These are phyloP conservation scores for Ambrosia hybrid DNA, from an alignment of 140 eudicot genomes.

Conservation along the genomic window DNA sequence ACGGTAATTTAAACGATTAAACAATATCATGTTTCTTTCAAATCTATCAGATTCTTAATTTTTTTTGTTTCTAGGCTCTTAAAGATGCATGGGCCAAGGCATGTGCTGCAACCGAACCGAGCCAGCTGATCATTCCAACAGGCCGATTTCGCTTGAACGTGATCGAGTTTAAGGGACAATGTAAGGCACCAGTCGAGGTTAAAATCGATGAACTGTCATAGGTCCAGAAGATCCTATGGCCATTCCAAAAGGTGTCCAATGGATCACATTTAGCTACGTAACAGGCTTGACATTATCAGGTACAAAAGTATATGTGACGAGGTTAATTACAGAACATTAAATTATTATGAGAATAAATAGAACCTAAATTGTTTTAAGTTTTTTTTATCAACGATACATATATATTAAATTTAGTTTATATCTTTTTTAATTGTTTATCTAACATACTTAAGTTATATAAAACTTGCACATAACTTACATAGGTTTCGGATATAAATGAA, in stretches of 20 bases:
- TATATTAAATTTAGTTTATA: too few relatives aligned
- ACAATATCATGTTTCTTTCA: background rate
- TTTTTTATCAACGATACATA: too few relatives aligned
- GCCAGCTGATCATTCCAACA: slow-evolving; percentile 41
- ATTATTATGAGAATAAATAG: too few relatives aligned
- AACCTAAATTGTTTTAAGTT: too few relatives aligned
- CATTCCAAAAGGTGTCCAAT: slow-evolving; percentile 31
- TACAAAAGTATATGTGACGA: background rate
- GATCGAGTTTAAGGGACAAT: slow-evolving; percentile 45
- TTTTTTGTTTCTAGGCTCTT: slow-evolving; percentile 35
- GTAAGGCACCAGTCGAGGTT: slow-evolving; percentile 51
- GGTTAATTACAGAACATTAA: too few relatives aligned
- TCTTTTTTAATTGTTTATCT: too few relatives aligned
- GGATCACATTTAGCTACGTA: slow-evolving; percentile 53
- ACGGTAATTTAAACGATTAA: slow-evolving; percentile 29
- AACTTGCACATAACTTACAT: too few relatives aligned
- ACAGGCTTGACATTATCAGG: slow-evolving; percentile 46
- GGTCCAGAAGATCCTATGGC: slow-evolving; percentile 42
- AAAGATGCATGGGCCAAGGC: slow-evolving; percentile 52
- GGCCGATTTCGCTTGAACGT: slow-evolving; percentile 41
- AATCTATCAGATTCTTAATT: background rate
- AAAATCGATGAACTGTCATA: slow-evolving; percentile 37
- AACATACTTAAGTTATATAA: too few relatives aligned
- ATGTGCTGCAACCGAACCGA: slow-evolving; percentile 33
- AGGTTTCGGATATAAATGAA: too few relatives aligned